Evolutionary conservation across 2,329 filamentous ascomycete genomes (phyloP).

Genomic region (Cladosporium sp.): DNA sequence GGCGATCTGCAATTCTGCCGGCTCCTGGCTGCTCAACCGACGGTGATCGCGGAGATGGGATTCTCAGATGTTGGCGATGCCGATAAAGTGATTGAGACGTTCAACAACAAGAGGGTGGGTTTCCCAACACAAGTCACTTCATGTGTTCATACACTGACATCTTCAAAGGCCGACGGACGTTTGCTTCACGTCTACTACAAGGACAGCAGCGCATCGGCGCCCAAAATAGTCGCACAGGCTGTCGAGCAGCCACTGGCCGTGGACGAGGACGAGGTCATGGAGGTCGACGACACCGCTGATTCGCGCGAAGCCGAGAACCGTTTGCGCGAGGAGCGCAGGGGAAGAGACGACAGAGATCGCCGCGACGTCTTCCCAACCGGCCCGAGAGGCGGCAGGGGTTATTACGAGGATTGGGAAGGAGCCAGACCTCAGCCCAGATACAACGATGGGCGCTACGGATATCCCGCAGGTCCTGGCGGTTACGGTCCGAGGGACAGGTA

Average conservation of each 20-base stretch:
- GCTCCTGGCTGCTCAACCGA: slow-evolving; percentile 60
- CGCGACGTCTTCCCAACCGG: slow-evolving; percentile 5
- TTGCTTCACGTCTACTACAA: slow-evolving; percentile 61
- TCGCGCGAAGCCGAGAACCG: slow-evolving; percentile 26
- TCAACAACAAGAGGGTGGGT: slow-evolving; percentile 71
- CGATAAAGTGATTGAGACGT: slow-evolving; percentile 66
- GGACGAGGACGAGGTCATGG: slow-evolving; percentile 36
- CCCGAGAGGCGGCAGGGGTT: background rate
- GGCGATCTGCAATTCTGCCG: slow-evolving; percentile 60
- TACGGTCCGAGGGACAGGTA: slow-evolving; percentile 1
- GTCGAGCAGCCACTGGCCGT: slow-evolving; percentile 12
- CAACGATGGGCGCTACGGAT: slow-evolving; percentile 6
- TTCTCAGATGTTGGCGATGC: slow-evolving; percentile 68
- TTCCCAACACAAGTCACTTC: background rate
- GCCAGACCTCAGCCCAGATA: slow-evolving; percentile 2
- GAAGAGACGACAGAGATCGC: slow-evolving; percentile 17
- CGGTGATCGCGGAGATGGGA: slow-evolving; percentile 70
- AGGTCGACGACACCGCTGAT: slow-evolving; percentile 33
- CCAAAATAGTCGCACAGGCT: background rate
- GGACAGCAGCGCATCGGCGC: slow-evolving; percentile 11
- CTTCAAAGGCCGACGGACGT: slow-evolving; percentile 63
- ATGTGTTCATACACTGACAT: slow-evolving; percentile 11
- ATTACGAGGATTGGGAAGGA: slow-evolving; percentile 9
- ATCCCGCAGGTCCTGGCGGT: background rate
- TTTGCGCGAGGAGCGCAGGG: slow-evolving; percentile 27